phyloP scores from a whole-genome alignment of 2,329 filamentous ascomycete genomes.

The Pezizomycotina sp. region DNA sequence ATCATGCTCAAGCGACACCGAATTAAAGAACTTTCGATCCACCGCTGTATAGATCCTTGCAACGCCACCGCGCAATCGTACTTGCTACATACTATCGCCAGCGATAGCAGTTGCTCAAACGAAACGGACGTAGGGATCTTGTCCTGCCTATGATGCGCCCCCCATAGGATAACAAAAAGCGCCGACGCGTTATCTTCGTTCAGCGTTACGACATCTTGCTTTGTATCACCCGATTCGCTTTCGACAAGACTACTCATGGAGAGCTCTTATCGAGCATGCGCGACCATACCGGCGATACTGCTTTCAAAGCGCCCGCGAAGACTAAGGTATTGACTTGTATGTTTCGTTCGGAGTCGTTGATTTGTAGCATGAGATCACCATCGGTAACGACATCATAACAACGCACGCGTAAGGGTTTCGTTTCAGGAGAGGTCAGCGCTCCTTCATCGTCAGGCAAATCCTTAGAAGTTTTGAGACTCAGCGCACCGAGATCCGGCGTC shows the following conservation, averaged over 20 bases:
- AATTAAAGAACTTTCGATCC: no score
- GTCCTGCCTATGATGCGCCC: conserved; percentile 1
- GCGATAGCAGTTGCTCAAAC: not conserved
- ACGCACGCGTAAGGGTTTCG: no score
- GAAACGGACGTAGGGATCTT: not conserved
- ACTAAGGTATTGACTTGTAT: no score
- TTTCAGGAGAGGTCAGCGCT: no score
- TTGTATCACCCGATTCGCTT: not conserved
- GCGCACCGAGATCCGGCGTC: no score
- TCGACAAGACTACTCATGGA: conserved; percentile 1
- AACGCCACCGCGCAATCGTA: conserved; percentile 8
- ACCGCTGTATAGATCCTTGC: no score
- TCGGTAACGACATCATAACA: no score
- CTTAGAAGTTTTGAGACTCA: no score
- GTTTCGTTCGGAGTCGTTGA: no score
- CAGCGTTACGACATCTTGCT: conserved; percentile 2
- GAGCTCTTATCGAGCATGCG: conserved; percentile 3
- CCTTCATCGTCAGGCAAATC: no score
- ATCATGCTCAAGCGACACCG: no score
- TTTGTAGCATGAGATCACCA: no score
- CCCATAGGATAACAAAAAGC: conserved; percentile 2
- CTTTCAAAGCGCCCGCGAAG: not conserved
- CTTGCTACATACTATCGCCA: conserved; percentile 5
- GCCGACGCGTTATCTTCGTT: conserved; percentile 1
- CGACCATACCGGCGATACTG: conserved; percentile 2